Evolutionary conservation across 2,329 filamentous ascomycete genomes (phyloP).

Genomic region (Pyricularia pennisetigena): DNA sequence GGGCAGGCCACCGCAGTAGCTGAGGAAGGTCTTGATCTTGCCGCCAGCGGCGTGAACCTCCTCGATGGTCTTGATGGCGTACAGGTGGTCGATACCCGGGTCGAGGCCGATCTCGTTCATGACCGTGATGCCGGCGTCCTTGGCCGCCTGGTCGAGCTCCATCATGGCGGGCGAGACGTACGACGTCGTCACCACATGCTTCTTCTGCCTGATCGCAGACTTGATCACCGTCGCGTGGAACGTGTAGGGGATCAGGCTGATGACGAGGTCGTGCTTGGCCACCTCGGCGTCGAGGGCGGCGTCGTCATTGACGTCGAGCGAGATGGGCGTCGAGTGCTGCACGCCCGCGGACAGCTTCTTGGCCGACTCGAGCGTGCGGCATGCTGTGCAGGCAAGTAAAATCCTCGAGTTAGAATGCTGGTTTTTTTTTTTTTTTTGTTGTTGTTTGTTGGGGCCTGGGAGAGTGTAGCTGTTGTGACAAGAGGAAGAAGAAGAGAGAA

Average conservation of each 20-base stretch:
- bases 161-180: constrained; percentile 91
- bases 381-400: constrained; percentile 50
- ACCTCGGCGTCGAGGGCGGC: constrained; percentile 72
- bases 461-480: constrained; percentile 16
- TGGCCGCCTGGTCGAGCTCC: constrained; percentile 73
- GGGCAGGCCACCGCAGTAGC: constrained; percentile 75
- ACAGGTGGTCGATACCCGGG: constrained; percentile 63
- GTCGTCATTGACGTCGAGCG: constrained; percentile 73
- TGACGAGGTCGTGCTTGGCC: constrained; percentile 68
- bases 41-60: constrained; percentile 81
- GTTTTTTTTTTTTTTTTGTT: neutral
- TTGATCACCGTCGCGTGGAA: constrained; percentile 87
- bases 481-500: neutral
- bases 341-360: constrained; percentile 65
- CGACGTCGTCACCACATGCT: constrained; percentile 89
- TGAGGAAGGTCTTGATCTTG: constrained; percentile 73
- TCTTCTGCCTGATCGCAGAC: constrained; percentile 86
- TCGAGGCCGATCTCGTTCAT: constrained; percentile 91
- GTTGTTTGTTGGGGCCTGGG: neutral
- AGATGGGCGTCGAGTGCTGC: constrained; percentile 64
- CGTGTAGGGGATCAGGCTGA: constrained; percentile 83
- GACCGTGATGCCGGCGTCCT: constrained; percentile 89
- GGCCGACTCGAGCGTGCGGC: constrained; percentile 69
- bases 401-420: constrained; percentile 5
- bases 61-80: constrained; percentile 80